Conservation (phyloP, 1,139 yeast species). For the Yamadazyma diospyri region DNA sequence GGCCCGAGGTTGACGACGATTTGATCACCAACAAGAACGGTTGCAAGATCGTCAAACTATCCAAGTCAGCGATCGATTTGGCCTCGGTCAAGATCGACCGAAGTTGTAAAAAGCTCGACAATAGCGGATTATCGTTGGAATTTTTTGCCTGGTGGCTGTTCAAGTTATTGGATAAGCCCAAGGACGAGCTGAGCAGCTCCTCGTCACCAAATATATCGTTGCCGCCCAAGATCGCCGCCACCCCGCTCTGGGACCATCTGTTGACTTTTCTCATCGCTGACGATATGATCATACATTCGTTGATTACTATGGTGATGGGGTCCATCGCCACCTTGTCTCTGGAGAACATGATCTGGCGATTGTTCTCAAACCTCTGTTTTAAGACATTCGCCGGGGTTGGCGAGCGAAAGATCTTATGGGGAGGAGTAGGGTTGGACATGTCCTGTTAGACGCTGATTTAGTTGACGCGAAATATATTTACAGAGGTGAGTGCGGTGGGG, state of each 20-base stretch:
- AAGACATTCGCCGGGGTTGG: slow-evolving; percentile 11
- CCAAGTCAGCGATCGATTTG: slow-evolving; percentile 52
- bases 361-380: slow-evolving; percentile 1
- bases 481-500: background rate
- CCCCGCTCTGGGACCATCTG: slow-evolving; percentile 81
- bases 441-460: background rate
- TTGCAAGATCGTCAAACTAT: slow-evolving; percentile 70
- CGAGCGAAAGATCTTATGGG: slow-evolving; percentile 8
- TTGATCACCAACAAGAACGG: slow-evolving; percentile 88
- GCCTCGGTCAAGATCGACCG: slow-evolving; percentile 66
- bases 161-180: slow-evolving; percentile 22
- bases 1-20: slow-evolving; percentile 81
- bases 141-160: slow-evolving; percentile 4
- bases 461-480: background rate
- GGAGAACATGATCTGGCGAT: background rate
- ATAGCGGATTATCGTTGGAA: slow-evolving; percentile 55
- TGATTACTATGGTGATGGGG: slow-evolving; percentile 78
- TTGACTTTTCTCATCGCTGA: slow-evolving; percentile 89
- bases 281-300: slow-evolving; percentile 83
- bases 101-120: slow-evolving; percentile 78
- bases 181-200: slow-evolving; percentile 26
- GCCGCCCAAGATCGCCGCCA: slow-evolving; percentile 80
- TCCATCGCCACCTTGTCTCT: slow-evolving; percentile 46
- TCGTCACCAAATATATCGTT: slow-evolving; percentile 43
- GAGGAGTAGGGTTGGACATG: slow-evolving; percentile 4